Evolutionary conservation across 1,284 basidiomycete genomes (phyloP).

Genomic region (Leccinum pseudoinsigne): DNA sequence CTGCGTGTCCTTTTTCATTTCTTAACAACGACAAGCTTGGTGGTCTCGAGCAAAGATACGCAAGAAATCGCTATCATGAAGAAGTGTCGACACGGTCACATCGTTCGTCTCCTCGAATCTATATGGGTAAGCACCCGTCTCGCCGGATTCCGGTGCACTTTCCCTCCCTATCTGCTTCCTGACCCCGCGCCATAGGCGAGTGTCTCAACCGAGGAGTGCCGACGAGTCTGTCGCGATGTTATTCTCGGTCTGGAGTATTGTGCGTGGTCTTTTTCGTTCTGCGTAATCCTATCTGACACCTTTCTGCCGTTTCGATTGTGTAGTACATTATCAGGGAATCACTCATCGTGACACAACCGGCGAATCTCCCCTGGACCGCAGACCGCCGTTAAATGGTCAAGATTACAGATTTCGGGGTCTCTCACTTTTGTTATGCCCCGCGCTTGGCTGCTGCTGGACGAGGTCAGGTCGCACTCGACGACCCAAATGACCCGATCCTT

Average conservation of each 20-base stretch:
- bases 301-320: conserved; percentile 6
- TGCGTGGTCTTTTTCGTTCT: conserved; percentile 42
- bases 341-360: conserved; percentile 99
- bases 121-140: conserved; percentile 71
- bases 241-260: conserved; percentile 94
- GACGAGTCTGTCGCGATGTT: conserved; percentile 89
- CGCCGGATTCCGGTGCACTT: conserved; percentile 16
- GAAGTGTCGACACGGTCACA: conserved; percentile 89
- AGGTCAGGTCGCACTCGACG: conserved; percentile 38
- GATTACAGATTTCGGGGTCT: conserved; percentile 97
- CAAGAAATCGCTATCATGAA: conserved; percentile 98
- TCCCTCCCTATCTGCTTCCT: conserved; percentile 23
- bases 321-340: conserved; percentile 96
- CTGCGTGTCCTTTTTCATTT: conserved; percentile 10
- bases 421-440: conserved; percentile 90
- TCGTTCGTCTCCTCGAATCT: conserved; percentile 92
- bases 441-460: conserved; percentile 57
- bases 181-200: conserved; percentile 20
- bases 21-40: conserved; percentile 49
- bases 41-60: conserved; percentile 78
- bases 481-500: conserved; percentile 59
- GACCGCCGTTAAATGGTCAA: conserved; percentile 82
- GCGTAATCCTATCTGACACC: conserved; percentile 1
- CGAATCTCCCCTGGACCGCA: conserved; percentile 91
- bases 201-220: conserved; percentile 41